Conservation (phyloP, 192 early-diverging fungal species). For the Coemansia nantahalensis region DNA sequence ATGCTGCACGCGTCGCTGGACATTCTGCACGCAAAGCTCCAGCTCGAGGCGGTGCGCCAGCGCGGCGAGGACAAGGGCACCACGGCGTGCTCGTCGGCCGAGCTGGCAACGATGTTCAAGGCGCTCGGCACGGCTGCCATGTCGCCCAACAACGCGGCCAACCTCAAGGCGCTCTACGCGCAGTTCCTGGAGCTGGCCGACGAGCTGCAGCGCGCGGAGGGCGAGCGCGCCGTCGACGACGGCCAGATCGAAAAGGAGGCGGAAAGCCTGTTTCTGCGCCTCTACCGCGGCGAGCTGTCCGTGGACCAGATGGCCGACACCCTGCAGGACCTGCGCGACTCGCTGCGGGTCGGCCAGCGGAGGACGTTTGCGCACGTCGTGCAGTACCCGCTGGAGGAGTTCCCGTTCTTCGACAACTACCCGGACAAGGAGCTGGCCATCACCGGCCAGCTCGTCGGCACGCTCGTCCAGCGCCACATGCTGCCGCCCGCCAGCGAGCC, state of each 20-base stretch:
- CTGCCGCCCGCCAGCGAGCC: slow-evolving; percentile 76
- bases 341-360: slow-evolving; percentile 68
- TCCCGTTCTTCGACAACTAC: slow-evolving; percentile 91
- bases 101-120: slow-evolving; percentile 51
- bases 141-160: slow-evolving; percentile 52
- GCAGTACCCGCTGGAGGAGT: slow-evolving; percentile 94
- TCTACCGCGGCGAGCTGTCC: slow-evolving; percentile 58
- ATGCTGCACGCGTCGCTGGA: slow-evolving; percentile 53
- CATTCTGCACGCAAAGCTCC: slow-evolving; percentile 50
- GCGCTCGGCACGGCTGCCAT: slow-evolving; percentile 29
- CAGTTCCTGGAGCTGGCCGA: slow-evolving; percentile 45
- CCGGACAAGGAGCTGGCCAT: slow-evolving; percentile 89
- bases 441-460: slow-evolving; percentile 88
- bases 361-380: slow-evolving; percentile 89
- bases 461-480: slow-evolving; percentile 84
- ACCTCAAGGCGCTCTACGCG: slow-evolving; percentile 53
- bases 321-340: slow-evolving; percentile 77
- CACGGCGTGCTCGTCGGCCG: slow-evolving; percentile 30
- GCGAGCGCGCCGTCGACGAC: slow-evolving; percentile 39
- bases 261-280: slow-evolving; percentile 47
- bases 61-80: slow-evolving; percentile 44
- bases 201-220: slow-evolving; percentile 41
- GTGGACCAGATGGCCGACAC: slow-evolving; percentile 84
- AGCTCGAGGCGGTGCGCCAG: slow-evolving; percentile 50
- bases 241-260: slow-evolving; percentile 52